These are phyloP conservation scores for Blastobotrys aristatus DNA, from an alignment of 1,139 yeast species.

Conservation along the genomic window DNA sequence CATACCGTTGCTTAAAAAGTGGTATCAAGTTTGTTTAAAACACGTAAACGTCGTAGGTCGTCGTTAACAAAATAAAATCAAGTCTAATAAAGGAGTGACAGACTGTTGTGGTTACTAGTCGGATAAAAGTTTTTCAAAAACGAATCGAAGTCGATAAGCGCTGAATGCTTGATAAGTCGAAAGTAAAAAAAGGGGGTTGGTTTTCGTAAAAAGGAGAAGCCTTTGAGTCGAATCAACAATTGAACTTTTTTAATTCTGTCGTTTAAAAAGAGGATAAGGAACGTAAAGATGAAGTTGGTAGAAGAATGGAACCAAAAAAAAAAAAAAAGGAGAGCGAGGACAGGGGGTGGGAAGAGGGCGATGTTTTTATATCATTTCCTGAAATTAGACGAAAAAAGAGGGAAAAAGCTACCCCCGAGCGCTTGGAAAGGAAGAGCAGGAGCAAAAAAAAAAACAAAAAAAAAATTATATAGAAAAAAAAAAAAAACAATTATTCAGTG, in stretches of 20 bases:
- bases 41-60: background rate
- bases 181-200: no score
- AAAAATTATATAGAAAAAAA: no score
- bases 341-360: background rate
- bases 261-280: background rate
- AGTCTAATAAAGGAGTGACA: conserved; percentile 2
- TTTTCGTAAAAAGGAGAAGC: no score
- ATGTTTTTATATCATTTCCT: conserved; percentile 5
- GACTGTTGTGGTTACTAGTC: background rate
- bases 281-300: background rate
- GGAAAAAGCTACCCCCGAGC: background rate
- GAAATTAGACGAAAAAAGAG: background rate
- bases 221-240: background rate
- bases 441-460: no score
- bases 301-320: background rate
- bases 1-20: background rate
- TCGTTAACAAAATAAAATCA: background rate
- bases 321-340: background rate
- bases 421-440: background rate
- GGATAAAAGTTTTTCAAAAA: no score
- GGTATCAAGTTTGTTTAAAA: background rate
- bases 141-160: no score
- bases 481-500: no score
- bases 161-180: background rate
- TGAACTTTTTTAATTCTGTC: background rate